These are phyloP conservation scores for Aspergillus kassunensis DNA, from an alignment of 495 filamentous ascomycete genomes.

Conservation along the genomic window DNA sequence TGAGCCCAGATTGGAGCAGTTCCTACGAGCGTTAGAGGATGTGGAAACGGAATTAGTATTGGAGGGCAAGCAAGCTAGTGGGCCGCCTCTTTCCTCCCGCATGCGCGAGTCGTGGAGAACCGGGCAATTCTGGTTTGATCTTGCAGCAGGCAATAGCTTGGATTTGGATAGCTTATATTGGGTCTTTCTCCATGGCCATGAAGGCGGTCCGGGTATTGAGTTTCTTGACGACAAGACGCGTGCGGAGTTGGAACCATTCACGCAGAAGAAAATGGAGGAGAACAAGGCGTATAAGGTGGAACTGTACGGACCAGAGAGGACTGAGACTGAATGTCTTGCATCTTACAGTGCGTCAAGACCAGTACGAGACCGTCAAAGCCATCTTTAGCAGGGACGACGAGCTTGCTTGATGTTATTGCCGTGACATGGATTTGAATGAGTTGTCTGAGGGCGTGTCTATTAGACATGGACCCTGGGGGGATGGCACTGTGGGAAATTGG, in stretches of 20 bases:
- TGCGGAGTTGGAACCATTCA: conserved; percentile 20
- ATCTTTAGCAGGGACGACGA: too few relatives aligned
- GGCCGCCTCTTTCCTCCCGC: conserved; percentile 26
- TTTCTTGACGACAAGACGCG: conserved; percentile 26
- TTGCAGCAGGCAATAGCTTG: conserved; percentile 37
- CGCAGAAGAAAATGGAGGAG: background rate
- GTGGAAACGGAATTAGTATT: conserved; percentile 20
- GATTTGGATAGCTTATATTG: conserved; percentile 41
- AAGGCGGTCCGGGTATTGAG: conserved; percentile 20
- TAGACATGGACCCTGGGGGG: too few relatives aligned
- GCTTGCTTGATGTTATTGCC: too few relatives aligned
- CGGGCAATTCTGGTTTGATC: conserved; percentile 41
- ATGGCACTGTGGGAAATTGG: too few relatives aligned
- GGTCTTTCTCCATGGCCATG: conserved; percentile 29
- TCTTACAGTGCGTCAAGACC: too few relatives aligned
- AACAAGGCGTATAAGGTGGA: background rate
- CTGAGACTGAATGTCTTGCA: too few relatives aligned
- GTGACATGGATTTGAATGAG: too few relatives aligned
- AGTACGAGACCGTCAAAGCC: too few relatives aligned
- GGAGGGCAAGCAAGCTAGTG: conserved; percentile 14
- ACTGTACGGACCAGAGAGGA: too few relatives aligned
- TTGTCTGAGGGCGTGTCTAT: too few relatives aligned
- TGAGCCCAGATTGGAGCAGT: conserved; percentile 30
- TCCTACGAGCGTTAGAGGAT: conserved; percentile 25
- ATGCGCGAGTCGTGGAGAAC: conserved; percentile 39